These are phyloP conservation scores for Xylaria multiplex DNA, from an alignment of 2,329 filamentous ascomycete genomes.

Conservation along the genomic window DNA sequence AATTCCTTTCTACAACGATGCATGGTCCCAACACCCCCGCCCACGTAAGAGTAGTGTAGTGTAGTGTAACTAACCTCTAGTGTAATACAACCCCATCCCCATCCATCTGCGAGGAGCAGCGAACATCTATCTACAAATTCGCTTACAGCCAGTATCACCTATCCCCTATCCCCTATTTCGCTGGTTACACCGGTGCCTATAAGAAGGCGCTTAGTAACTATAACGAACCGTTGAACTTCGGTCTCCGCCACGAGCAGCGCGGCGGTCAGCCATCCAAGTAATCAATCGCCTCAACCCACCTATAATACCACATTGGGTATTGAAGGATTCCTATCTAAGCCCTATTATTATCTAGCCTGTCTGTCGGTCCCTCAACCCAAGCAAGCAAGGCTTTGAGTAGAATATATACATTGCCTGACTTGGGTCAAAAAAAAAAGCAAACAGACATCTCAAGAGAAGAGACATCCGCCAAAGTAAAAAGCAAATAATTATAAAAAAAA, in stretches of 20 bases:
- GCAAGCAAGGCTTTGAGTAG: constrained; percentile 4
- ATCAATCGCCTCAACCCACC: constrained; percentile 2
- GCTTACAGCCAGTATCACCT: too few relatives aligned
- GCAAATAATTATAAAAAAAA: background rate
- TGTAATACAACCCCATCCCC: too few relatives aligned
- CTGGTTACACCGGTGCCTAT: too few relatives aligned
- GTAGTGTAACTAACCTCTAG: too few relatives aligned
- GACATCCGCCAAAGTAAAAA: background rate
- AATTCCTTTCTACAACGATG: constrained; percentile 18
- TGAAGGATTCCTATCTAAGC: constrained; percentile 25
- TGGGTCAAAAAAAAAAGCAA: background rate
- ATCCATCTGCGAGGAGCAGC: background rate
- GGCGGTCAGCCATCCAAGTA: constrained; percentile 8
- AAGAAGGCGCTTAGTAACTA: background rate
- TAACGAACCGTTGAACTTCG: background rate
- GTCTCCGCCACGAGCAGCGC: background rate
- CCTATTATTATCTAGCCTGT: constrained; percentile 14
- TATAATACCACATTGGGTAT: background rate
- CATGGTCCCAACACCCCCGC: constrained; percentile 21
- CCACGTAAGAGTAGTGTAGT: too few relatives aligned
- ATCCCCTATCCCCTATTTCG: constrained; percentile 1
- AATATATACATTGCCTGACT: background rate
- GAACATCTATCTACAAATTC: too few relatives aligned
- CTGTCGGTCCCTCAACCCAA: background rate
- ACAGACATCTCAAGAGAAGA: background rate